Percentiles rank a stretch among this genome's conserved stretches.
These are phyloP conservation scores for Pyracantha coccinea DNA, from an alignment of 331 rosid species.

Conservation along the genomic window DNA sequence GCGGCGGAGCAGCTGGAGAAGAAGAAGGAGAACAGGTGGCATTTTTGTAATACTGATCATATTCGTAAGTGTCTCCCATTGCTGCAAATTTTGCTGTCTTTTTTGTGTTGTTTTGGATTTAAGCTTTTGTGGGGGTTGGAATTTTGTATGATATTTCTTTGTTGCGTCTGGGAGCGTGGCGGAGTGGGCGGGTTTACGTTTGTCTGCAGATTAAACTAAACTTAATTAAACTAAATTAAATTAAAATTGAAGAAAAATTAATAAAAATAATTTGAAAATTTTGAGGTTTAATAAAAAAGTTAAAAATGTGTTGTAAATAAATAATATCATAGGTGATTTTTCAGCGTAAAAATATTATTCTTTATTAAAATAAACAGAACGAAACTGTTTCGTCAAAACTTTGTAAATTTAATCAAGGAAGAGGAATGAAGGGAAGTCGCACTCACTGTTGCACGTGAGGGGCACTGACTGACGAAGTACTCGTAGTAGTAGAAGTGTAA, in stretches of 20 bases:
- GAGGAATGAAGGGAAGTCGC: background rate
- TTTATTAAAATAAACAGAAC: no score
- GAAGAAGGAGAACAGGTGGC: slow-evolving; percentile 1
- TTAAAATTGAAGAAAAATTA: no score
- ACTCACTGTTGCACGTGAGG: slow-evolving; percentile 25
- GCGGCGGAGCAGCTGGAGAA: slow-evolving; percentile 8
- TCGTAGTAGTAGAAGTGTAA: no score
- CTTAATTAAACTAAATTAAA: background rate
- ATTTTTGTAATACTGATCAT: slow-evolving; percentile 22
- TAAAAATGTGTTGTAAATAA: no score
- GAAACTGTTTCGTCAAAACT: no score
- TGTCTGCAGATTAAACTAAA: background rate
- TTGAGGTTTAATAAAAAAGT: no score
- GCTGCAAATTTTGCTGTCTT: background rate
- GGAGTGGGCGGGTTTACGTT: background rate
- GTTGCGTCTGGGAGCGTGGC: background rate
- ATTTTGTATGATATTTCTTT: background rate
- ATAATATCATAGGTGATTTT: no score
- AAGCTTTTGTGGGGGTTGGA: background rate
- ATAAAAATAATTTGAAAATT: no score
- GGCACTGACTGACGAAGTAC: slow-evolving; percentile 1
- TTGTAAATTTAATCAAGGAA: background rate
- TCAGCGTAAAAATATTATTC: no score
- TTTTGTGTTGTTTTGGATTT: background rate
- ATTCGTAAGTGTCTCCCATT: slow-evolving; percentile 44